Conservation (phyloP, 495 filamentous ascomycete species). For the Neurospora tetraspora region DNA sequence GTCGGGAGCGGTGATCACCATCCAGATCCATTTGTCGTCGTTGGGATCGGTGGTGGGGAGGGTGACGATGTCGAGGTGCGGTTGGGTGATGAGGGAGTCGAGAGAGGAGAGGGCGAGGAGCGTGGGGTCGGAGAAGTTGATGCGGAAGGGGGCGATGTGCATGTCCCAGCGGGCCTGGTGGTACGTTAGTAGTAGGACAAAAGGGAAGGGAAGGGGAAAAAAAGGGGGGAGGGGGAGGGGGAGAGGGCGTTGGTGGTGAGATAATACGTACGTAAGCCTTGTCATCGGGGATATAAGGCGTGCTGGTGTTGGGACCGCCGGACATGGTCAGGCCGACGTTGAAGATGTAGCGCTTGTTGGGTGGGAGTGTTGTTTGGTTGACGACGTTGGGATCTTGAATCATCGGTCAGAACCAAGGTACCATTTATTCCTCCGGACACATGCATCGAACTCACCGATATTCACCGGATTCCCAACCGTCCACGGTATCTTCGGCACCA, state of each 20-base stretch:
- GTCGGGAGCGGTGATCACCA: constrained; percentile 8
- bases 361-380: background rate
- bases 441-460: background rate
- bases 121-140: constrained; percentile 34
- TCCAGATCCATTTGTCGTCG: constrained; percentile 6
- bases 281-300: constrained; percentile 3
- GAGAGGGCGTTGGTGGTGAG: too few species aligned
- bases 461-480: constrained; percentile 7
- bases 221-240: too few species aligned
- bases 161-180: constrained; percentile 3
- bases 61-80: constrained; percentile 2
- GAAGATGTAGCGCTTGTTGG: constrained; percentile 6
- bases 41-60: background rate
- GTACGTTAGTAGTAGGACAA: too few species aligned
- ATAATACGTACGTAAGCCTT: background rate
- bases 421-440: too few species aligned
- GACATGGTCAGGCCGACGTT: constrained; percentile 4
- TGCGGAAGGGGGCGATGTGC: constrained; percentile 13
- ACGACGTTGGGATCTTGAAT: background rate
- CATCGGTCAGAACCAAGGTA: background rate
- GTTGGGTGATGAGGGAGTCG: background rate
- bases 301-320: constrained; percentile 5
- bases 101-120: constrained; percentile 2
- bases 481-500: constrained; percentile 3
- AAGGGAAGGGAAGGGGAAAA: background rate